Evolutionary conservation across 2,329 filamentous ascomycete genomes (phyloP), one percentile per base, ranked within the genome.

Genomic region (Paramyrothecium sp.): DNA sequence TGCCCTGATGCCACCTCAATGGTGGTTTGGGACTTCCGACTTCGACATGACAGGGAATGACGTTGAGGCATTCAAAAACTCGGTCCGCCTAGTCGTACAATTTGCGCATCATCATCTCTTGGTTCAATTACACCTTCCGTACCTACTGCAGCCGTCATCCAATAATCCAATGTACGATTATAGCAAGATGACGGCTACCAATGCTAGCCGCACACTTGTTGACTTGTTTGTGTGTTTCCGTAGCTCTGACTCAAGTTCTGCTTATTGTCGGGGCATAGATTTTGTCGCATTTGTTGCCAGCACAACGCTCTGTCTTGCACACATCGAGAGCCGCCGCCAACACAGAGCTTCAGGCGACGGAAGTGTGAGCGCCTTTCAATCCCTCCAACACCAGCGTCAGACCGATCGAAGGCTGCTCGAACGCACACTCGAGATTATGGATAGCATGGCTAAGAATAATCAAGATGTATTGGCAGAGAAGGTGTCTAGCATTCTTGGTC

Each of bases 51-150:
- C 60, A 20, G 38, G 64, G 23, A 59, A 60, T 0, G 46, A 61
- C 19, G 21, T 63, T 63, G 51, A 63, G 55, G 56, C 57, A 60
- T 55, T 69, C 41, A 61, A 58, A 1, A 71, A 77, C 49, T 71
- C 64, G 5, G 54, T 67, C 2, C 65, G 49, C 0, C 61, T 78
- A 3, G 76, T 81, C 59, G 67, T 77, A 19, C 82, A 85, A 53
- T 72, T 85, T 48, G 72, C 76, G 41, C 78, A 84, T 58, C 77
- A 81, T 55, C 75, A 79, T 51, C 70, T 84, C 2, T 63, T 83
- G 2, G 71, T 81, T n/a, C 74, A 80, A 5, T 71, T 85, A 0
- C 82, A 86, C 57, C 69, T 85, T 3, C 83, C 82, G 0, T 84
- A 81, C 58, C 75, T 85, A 64, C 69, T 85, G 10, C 74, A 70